Evolutionary conservation across 176 grass and related monocot genomes (phyloP), one percentile per base, ranked within the genome.

Genomic region (Zoysia pacifica): DNA sequence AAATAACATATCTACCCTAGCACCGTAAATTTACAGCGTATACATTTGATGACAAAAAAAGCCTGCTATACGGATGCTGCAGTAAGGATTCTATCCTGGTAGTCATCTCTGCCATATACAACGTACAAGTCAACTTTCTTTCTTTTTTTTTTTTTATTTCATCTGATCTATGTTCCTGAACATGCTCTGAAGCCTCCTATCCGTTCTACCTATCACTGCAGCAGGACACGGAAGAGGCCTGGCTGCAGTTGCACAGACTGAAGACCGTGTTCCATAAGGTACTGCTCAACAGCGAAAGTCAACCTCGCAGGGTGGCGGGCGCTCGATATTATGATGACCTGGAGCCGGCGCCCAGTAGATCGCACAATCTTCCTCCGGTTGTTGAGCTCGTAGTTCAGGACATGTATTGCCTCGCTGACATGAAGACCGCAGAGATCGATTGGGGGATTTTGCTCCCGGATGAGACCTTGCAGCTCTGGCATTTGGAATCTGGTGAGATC

Each of bases 371-470:
- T 89, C 82, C 81, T 90, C 81, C 81, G 67, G 69, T 81, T 91
- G 72, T 84, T 91, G 76, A 97, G 83, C 49, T 94, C 89, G 2
- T 90, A 79, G 84, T 94, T 94, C 42, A 97, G 89, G 65, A 90
- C 89, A 11, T 97, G 89, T 69, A 94, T 86, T 0, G 89, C 94
- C 83, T 97, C 89, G 4, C 43, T 90, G 44, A 80, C 79, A 48
- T 90, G 91, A 63, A 97, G 91, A 50, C 85, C 91, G 0, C 87
- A 90, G 14, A 97, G 89, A 47, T 97, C 91, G 3, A 97, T 94
- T 19, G 88, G 84, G 48, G 74, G 89, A 56, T 94, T 91, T 84
- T 88, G 88, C 63, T 88, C 93, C 84, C 85, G 83, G 88, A 77
- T 72, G 56, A 81, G 87, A 65, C 83, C 83, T 79, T 91, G 89